Evolutionary conservation across 1,139 yeast species (phyloP), one percentile per base, ranked within the genome.

Genomic region (Williopsis jadinii): DNA sequence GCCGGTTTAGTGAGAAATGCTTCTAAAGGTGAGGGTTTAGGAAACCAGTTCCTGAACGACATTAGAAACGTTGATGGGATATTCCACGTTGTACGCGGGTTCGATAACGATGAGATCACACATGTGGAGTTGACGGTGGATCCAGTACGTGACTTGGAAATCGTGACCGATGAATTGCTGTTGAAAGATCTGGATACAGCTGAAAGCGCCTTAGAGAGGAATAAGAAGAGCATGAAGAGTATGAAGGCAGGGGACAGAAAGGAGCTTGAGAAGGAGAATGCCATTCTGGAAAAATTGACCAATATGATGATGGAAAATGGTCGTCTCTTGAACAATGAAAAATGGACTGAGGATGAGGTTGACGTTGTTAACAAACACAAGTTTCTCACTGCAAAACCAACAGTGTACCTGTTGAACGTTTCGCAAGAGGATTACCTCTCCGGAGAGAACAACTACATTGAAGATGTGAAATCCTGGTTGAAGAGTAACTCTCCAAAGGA

Each of bases 1-100:
- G 92, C 92, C 0, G 92, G 92, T 0, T 65, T 83, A 36, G 82
- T 84, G 5, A 67, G 83, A 56, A 83, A 84, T 51, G 88, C 90
- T 1, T 72, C 84, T 2, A 71, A 71, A 40, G 90, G 90, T n/a
- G 84, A 78, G 51, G 92, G 92, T 0, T 63, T 83, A 45, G 92
- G 92, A 1, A 82, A 83, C 56, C 81, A 82, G 52, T 83, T 83
- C 53, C 65, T 83, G 48, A 74, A 76, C 42, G 90, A 83, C 56
- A 83, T 83, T 34, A 66, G 84, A 43, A 77, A 74, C 48, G 90
- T 82, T 10, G 92, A 83, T 61, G 88, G 88, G 8, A 71, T 83
- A 9, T 80, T 77, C 52, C 90, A 83, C 49, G 74, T 83, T 32
- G 82, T 82, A 0, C 62, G 92, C 45, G 87, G 82, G 0, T 83